Evolutionary conservation across 2,329 filamentous ascomycete genomes (phyloP).

Genomic region (Arthroderma sp.): DNA sequence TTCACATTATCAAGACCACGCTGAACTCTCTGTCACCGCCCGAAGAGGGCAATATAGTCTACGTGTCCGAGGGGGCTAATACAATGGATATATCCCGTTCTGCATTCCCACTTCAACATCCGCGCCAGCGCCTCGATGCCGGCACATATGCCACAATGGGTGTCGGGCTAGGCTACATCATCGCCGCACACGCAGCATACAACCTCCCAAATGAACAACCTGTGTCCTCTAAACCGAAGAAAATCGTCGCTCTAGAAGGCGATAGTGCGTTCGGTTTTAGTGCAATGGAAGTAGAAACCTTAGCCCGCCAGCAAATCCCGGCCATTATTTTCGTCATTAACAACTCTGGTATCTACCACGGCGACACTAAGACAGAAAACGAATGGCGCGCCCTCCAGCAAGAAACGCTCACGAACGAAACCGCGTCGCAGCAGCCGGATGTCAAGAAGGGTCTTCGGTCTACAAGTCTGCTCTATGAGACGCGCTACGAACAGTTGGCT

Average conservation of each 20-base stretch:
- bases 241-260: slow-evolving; percentile 44
- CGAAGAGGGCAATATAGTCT: slow-evolving; percentile 37
- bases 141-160: slow-evolving; percentile 49
- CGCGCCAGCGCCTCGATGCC: slow-evolving; percentile 43
- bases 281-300: slow-evolving; percentile 43
- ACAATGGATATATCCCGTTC: slow-evolving; percentile 49
- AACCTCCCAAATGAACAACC: slow-evolving; percentile 29
- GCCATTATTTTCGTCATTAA: slow-evolving; percentile 44
- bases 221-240: slow-evolving; percentile 29
- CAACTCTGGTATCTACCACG: slow-evolving; percentile 41
- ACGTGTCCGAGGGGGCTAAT: slow-evolving; percentile 46
- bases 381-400: slow-evolving; percentile 34
- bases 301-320: slow-evolving; percentile 42
- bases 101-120: slow-evolving; percentile 41
- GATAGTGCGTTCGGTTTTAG: slow-evolving; percentile 45
- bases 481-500: slow-evolving; percentile 42
- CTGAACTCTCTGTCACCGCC: slow-evolving; percentile 35
- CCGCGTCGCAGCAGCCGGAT: slow-evolving; percentile 4
- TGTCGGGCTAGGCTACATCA: slow-evolving; percentile 43
- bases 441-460: slow-evolving; percentile 30
- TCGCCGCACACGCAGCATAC: slow-evolving; percentile 44
- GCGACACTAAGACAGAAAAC: slow-evolving; percentile 27
- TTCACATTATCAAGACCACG: slow-evolving; percentile 39
- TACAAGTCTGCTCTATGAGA: slow-evolving; percentile 41
- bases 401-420: slow-evolving; percentile 24